phyloP scores from a whole-genome alignment of 495 filamentous ascomycete species.

The Aspergillus coremiiformis region DNA sequence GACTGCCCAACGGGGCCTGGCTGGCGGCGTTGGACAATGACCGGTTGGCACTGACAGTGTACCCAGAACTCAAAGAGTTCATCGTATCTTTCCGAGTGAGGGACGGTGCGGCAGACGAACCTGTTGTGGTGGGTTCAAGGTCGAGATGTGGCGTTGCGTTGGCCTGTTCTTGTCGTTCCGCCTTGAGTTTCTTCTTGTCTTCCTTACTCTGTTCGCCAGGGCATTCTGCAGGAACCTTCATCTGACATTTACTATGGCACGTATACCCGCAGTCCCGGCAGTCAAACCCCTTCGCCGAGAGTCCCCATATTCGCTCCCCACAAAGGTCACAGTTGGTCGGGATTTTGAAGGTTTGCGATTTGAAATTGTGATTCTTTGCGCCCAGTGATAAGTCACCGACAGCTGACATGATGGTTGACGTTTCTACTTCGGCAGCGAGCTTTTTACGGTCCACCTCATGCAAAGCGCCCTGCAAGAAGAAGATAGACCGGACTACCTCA shows the following conservation, averaged over 20 bases:
- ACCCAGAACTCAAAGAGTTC: conserved; percentile 86
- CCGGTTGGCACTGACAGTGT: conserved; percentile 69
- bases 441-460: conserved; percentile 83
- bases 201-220: conserved; percentile 91
- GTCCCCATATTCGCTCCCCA: conserved; percentile 91
- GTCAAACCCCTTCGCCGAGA: conserved; percentile 91
- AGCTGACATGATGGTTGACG: conserved; percentile 71
- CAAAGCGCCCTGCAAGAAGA: conserved; percentile 71
- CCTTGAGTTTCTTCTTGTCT: conserved; percentile 86
- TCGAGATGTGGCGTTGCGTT: conserved; percentile 43
- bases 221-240: conserved; percentile 95
- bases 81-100: conserved; percentile 83
- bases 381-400: conserved; percentile 90
- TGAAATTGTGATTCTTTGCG: conserved; percentile 92
- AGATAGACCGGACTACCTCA: conserved; percentile 65
- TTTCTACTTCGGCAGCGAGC: conserved; percentile 85
- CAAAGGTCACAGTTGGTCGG: conserved; percentile 97
- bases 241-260: conserved; percentile 96
- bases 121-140: conserved; percentile 29
- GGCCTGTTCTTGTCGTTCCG: conserved; percentile 71
- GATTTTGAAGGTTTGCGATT: conserved; percentile 94
- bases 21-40: conserved; percentile 55
- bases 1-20: conserved; percentile 4
- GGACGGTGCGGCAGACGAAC: conserved; percentile 34
- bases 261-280: conserved; percentile 96